These are phyloP conservation scores for Colletotrichum kahawae DNA, from an alignment of 2,329 filamentous ascomycete genomes.

Conservation along the genomic window DNA sequence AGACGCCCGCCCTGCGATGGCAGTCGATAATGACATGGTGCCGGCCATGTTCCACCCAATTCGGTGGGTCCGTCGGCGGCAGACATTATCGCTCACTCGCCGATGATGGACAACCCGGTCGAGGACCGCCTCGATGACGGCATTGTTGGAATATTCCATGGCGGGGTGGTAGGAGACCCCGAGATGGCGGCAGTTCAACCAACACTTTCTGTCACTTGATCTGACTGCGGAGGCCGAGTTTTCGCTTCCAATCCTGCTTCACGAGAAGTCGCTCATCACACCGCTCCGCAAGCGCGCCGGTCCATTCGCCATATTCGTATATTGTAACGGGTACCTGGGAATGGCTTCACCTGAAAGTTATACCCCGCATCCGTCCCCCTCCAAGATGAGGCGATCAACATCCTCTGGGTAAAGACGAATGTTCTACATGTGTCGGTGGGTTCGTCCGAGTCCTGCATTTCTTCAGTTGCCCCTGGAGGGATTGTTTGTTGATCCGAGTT, in stretches of 20 bases:
- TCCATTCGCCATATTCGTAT: background rate
- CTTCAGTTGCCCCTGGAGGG: constrained; percentile 10
- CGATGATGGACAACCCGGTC: background rate
- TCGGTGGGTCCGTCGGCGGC: background rate
- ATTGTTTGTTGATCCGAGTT: constrained; percentile 14
- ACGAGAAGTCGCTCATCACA: constrained; percentile 1
- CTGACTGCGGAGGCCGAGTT: background rate
- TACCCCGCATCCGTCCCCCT: background rate
- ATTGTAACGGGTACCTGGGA: background rate
- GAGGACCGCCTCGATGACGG: constrained; percentile 9
- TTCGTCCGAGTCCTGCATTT: constrained; percentile 1
- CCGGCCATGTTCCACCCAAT: background rate
- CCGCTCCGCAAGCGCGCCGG: constrained; percentile 7
- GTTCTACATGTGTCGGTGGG: background rate
- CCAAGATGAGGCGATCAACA: constrained; percentile 8
- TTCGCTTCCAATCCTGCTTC: constrained; percentile 1
- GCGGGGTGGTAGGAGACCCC: constrained; percentile 7
- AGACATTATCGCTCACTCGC: constrained; percentile 1
- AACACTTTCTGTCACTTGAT: background rate
- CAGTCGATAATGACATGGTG: background rate
- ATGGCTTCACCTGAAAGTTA: constrained; percentile 2
- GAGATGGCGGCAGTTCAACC: background rate
- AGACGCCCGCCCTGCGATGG: background rate
- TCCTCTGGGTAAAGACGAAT: background rate
- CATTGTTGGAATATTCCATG: constrained; percentile 1